A percentile compares a stretch with the other conserved stretches of the same genome.
Conservation (phyloP, 805 yeast species). For the Lipomyces japonicus region DNA sequence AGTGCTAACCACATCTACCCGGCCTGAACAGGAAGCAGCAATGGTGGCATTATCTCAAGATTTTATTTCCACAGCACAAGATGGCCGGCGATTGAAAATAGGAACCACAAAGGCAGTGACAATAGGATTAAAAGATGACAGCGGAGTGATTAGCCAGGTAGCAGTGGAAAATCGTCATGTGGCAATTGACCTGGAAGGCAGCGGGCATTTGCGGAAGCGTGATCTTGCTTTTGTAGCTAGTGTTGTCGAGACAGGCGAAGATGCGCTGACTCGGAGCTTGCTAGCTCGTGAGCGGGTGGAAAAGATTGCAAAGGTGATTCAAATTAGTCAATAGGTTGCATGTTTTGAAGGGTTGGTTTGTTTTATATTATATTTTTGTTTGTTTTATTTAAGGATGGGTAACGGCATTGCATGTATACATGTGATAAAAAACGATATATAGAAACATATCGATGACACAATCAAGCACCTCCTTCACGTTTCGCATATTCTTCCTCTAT, state of each 20-base stretch:
- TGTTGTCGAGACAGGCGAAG: conserved; percentile 2
- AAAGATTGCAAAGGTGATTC: conserved; percentile 12
- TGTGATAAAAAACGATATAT: neutral
- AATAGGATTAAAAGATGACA: conserved; percentile 10
- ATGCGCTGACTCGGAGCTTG: conserved; percentile 10
- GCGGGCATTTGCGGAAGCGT: conserved; percentile 1
- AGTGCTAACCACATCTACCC: conserved; percentile 18
- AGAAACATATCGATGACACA: neutral
- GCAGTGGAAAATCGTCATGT: conserved; percentile 12
- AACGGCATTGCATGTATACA: neutral
- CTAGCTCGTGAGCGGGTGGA: conserved; percentile 13
- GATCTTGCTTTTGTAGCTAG: conserved; percentile 12
- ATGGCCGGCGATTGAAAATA: conserved; percentile 24
- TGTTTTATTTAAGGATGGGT: neutral
- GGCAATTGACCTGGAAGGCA: neutral
- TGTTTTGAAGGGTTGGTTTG: neutral
- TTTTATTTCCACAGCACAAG: conserved; percentile 18
- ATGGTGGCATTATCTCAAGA: conserved; percentile 13
- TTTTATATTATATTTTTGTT: neutral
- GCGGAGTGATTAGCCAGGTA: conserved; percentile 17
- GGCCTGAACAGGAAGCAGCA: neutral
- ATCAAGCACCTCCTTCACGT: neutral
- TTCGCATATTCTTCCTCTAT: neutral
- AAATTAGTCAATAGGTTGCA: neutral
- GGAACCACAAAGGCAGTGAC: conserved; percentile 20